These are phyloP conservation scores for Leccinum pachyderme DNA, from an alignment of 1,284 basidiomycete genomes.

Conservation along the genomic window DNA sequence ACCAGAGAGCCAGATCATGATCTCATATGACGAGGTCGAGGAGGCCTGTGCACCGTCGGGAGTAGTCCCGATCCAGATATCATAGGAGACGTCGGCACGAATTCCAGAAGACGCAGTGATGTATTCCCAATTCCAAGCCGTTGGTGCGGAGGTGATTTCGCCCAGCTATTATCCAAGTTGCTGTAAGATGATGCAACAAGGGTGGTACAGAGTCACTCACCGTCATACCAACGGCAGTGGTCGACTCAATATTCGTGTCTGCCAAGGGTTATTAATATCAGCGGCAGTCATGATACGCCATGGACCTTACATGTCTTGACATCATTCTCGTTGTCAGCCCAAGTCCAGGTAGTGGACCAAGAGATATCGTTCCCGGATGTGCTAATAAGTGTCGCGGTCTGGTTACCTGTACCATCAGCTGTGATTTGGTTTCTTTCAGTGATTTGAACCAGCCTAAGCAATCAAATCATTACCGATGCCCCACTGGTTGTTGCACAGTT, in stretches of 20 bases:
- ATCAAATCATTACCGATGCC: constrained; percentile 37
- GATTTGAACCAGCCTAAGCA: background rate
- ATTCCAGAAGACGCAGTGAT: constrained; percentile 43
- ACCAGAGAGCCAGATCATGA: constrained; percentile 64
- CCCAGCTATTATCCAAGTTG: constrained; percentile 35
- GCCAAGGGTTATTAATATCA: background rate
- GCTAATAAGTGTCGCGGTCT: constrained; percentile 48
- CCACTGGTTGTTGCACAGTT: constrained; percentile 59
- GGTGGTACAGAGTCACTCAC: constrained; percentile 3
- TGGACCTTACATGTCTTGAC: constrained; percentile 47
- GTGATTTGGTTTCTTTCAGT: background rate
- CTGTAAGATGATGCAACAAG: too few species aligned
- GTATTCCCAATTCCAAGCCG: constrained; percentile 53
- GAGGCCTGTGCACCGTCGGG: constrained; percentile 46
- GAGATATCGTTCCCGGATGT: constrained; percentile 42
- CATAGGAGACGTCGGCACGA: constrained; percentile 59
- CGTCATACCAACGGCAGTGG: constrained; percentile 17
- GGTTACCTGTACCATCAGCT: constrained; percentile 44
- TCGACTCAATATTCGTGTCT: constrained; percentile 24
- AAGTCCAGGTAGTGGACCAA: constrained; percentile 57
- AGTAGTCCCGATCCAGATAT: constrained; percentile 53
- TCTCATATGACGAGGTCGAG: constrained; percentile 50
- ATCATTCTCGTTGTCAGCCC: constrained; percentile 50
- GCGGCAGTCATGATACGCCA: background rate
- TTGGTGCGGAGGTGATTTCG: constrained; percentile 44